Percentiles rank a stretch among this genome's conserved stretches.
phyloP scores from a whole-genome alignment of 192 early-diverging fungal genomes.

The Backusella luteola region DNA sequence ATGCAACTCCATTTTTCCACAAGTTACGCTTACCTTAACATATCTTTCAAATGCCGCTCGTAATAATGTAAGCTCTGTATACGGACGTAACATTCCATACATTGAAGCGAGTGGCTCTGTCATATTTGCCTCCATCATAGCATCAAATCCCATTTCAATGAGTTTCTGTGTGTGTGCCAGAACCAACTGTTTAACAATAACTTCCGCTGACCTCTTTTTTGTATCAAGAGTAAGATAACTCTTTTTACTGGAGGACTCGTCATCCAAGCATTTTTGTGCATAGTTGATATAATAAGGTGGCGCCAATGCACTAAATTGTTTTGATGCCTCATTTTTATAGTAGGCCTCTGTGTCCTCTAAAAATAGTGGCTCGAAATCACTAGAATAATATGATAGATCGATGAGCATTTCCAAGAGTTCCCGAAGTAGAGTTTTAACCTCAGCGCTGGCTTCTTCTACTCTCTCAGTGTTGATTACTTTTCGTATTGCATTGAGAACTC shows the following conservation, averaged over 20 bases:
- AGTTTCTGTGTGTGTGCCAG: conserved; percentile 64
- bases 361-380: conserved; percentile 73
- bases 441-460: conserved; percentile 51
- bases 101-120: conserved; percentile 64
- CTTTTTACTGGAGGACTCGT: conserved; percentile 60
- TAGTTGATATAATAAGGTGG: conserved; percentile 71
- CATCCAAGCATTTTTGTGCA: conserved; percentile 62
- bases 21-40: conserved; percentile 59
- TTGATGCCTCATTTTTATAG: conserved; percentile 70
- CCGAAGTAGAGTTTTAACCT: conserved; percentile 54
- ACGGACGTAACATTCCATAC: conserved; percentile 66
- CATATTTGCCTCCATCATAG: conserved; percentile 67
- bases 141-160: conserved; percentile 69
- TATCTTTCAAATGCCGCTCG: conserved; percentile 60
- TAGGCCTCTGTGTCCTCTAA: conserved; percentile 66
- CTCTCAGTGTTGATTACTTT: conserved; percentile 7
- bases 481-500: not conserved
- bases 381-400: conserved; percentile 72
- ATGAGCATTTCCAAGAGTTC: conserved; percentile 73
- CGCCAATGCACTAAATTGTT: conserved; percentile 48
- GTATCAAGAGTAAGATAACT: conserved; percentile 69
- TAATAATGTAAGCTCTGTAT: conserved; percentile 59
- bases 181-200: conserved; percentile 68
- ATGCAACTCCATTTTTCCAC: not conserved
- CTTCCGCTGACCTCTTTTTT: conserved; percentile 54